A percentile compares a stretch with the other conserved stretches of the same genome.
Evolutionary conservation across 73 alveolate genomes (phyloP).

Genomic region (Paramecium pentaurelia): DNA sequence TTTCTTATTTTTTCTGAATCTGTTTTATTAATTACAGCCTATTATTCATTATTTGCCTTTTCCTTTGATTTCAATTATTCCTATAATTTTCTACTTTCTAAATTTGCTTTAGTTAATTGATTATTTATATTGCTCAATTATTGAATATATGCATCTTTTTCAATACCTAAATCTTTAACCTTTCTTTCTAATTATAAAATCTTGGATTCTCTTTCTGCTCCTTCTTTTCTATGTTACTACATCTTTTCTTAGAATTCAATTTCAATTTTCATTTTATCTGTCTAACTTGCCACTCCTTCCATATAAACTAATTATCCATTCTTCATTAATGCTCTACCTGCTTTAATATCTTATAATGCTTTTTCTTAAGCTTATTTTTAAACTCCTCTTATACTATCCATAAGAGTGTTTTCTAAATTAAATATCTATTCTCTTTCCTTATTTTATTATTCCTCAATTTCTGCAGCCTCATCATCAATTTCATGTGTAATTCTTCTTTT

Average conservation of each 20-base stretch:
- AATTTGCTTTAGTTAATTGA: background rate
- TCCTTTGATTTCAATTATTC: constrained; percentile 15
- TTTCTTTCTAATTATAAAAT: constrained; percentile 34
- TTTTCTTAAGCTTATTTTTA: constrained; percentile 27
- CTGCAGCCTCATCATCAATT: constrained; percentile 43
- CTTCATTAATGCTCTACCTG: constrained; percentile 35
- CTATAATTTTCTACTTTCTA: constrained; percentile 16
- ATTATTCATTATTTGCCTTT: background rate
- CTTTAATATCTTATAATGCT: constrained; percentile 34
- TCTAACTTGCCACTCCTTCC: background rate
- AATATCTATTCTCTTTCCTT: background rate
- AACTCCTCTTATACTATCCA: constrained; percentile 28
- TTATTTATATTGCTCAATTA: background rate
- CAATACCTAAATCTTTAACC: constrained; percentile 43
- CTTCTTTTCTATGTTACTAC: background rate
- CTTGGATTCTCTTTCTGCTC: background rate
- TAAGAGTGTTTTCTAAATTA: background rate
- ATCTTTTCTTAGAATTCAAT: constrained; percentile 15
- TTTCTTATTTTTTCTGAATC: constrained; percentile 54
- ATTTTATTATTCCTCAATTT: constrained; percentile 3
- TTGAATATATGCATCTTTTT: constrained; percentile 44
- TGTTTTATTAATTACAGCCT: background rate
- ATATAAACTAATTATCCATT: constrained; percentile 31
- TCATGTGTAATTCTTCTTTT: constrained; percentile 48
- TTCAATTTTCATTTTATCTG: background rate